Evolutionary conservation across 768 basidiomycete species (phyloP), one percentile per base, ranked within the genome.

Genomic region (Panaeolus cyanescens): DNA sequence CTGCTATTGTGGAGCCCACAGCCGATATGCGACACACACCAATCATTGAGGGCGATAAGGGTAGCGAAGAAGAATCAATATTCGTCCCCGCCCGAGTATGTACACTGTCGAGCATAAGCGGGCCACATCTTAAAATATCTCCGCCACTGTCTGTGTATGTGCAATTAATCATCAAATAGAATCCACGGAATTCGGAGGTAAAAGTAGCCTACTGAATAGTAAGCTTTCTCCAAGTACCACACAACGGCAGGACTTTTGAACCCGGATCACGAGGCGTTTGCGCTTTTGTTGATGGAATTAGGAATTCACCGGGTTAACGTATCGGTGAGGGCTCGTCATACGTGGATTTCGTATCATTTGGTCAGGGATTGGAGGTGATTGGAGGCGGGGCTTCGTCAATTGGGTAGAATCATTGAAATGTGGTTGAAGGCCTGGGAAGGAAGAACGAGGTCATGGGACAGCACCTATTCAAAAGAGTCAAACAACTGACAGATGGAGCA

Each of bases 151-250:
- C 45, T 50, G 25, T 50, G 45, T 50, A 28, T 50, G 25, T 1
- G 45, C 45, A 50, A 50, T 50, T 50, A 50, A 50, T 50, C 45
- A 50, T 50, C 45, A 50, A 50, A 50, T n/a, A n/a, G 45, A 50
- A 50, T 50, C 45, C 45, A 50, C 45, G 45, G 45, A 50, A 50
- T 50, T 50, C 45, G 45, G 45, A 50, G 45, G 45, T 50, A 50
- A 50, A 50, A 50, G 45, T 50, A 50, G 15, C 45, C 45, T 50
- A 50, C 45, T 50, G 45, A 50, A 50, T 50, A 28, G 25, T 50
- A 50, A 42, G 19, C 45, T 50, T 50, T 50, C 8, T 50, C 9
- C 45, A 50, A 28, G n/a, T 22, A 56, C 12, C 45, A 50, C 15
- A 13, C 8, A 50, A 15, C 22, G 22, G 20, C 13, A 10, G 40